phyloP scores from a whole-genome alignment of 2,329 filamentous ascomycete genomes.

The Trichoderma sp. region DNA sequence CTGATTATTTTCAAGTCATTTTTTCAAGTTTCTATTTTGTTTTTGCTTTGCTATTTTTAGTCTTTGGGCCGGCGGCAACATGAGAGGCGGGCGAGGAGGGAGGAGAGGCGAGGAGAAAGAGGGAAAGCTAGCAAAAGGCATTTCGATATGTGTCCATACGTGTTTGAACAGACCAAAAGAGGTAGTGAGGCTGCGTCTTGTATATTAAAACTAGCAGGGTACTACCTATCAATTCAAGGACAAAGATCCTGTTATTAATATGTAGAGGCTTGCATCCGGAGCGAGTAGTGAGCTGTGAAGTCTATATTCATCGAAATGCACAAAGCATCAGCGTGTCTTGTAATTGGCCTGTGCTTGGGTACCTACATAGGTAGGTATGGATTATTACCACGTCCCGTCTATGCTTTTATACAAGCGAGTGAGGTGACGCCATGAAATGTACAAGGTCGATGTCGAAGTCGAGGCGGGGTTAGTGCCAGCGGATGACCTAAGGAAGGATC shows the following conservation, averaged over 20 bases:
- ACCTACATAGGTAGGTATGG: no score
- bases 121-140: not conserved
- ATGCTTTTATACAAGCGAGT: not conserved
- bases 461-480: conserved; percentile 5
- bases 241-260: conserved; percentile 7
- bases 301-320: not conserved
- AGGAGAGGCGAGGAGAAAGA: not conserved
- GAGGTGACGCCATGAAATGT: not conserved
- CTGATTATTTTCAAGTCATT: not conserved
- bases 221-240: conserved; percentile 11
- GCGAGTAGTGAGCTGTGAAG: not conserved
- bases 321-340: not conserved
- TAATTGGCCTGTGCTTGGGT: not conserved
- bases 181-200: conserved; percentile 17
- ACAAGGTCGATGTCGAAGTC: not conserved
- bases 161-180: conserved; percentile 11
- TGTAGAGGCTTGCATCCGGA: not conserved
- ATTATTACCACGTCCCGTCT: not conserved
- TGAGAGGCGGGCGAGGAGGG: not conserved
- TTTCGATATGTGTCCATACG: not conserved
- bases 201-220: conserved; percentile 22
- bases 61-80: not conserved
- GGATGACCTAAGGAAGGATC: not conserved
- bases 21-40: not conserved
- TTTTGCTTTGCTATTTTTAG: not conserved